Evolutionary conservation across 1,284 basidiomycete genomes (phyloP).

Genomic region (Puccinia hordei): DNA sequence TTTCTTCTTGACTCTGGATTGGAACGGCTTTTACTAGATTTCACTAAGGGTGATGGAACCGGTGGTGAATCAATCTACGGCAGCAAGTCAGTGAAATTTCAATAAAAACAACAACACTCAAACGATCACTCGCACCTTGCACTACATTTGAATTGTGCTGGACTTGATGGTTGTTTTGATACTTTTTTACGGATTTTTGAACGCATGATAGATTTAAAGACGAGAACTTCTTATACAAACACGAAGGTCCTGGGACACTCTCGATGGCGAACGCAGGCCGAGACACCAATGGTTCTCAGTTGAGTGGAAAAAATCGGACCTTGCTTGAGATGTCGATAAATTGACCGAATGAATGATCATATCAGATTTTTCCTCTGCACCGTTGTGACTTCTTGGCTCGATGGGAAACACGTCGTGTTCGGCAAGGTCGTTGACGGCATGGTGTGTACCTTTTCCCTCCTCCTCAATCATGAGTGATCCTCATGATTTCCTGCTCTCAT

Average conservation of each 20-base stretch:
- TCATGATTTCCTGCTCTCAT: neutral
- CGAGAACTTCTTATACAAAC: constrained; percentile 50
- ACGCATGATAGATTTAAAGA: constrained; percentile 29
- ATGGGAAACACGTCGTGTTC: constrained; percentile 47
- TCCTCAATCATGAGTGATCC: neutral
- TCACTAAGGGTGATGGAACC: constrained; percentile 45
- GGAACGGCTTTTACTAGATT: constrained; percentile 18
- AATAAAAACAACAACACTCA: neutral
- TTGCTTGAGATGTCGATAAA: neutral
- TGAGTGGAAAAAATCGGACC: neutral
- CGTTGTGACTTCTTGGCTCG: constrained; percentile 44
- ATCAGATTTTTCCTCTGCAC: constrained; percentile 46
- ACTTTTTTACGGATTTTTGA: neutral
- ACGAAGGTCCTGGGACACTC: constrained; percentile 41
- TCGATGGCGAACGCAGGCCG: constrained; percentile 49
- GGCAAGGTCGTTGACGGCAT: constrained; percentile 46
- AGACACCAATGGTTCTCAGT: constrained; percentile 50
- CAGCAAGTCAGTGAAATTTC: constrained; percentile 16
- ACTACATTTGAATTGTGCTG: too few relatives aligned
- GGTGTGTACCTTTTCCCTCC: neutral
- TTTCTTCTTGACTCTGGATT: neutral
- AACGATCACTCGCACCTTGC: neutral
- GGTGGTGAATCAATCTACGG: constrained; percentile 49
- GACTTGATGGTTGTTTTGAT: neutral
- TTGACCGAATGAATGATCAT: neutral